phyloP scores from a whole-genome alignment of 805 yeast species.

The Lachancea quebecensis region DNA sequence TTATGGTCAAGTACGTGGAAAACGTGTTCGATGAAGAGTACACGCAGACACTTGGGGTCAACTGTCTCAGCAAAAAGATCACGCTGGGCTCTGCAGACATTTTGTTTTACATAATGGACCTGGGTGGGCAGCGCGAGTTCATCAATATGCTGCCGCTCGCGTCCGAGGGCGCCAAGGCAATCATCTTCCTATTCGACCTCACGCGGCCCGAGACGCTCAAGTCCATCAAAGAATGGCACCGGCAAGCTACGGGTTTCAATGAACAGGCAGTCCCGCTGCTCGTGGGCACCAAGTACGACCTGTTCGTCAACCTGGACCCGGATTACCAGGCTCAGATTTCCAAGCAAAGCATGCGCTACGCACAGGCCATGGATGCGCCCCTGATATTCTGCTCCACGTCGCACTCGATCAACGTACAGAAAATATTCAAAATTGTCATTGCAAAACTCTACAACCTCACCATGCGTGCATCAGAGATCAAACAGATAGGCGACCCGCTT shows the following conservation, averaged over 20 bases:
- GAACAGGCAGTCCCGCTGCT: constrained; percentile 84
- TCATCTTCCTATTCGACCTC: constrained; percentile 82
- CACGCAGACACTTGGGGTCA: constrained; percentile 91
- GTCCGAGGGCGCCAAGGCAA: constrained; percentile 85
- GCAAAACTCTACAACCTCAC: constrained; percentile 86
- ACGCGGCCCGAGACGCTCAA: constrained; percentile 80
- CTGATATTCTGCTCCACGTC: constrained; percentile 86
- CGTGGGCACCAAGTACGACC: constrained; percentile 90
- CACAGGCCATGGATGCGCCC: constrained; percentile 81
- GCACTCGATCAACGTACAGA: constrained; percentile 87
- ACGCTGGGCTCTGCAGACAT: constrained; percentile 80
- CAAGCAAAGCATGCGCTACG: constrained; percentile 73
- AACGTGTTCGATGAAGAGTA: constrained; percentile 87
- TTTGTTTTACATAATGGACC: constrained; percentile 88
- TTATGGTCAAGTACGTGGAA: constrained; percentile 97
- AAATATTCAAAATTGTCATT: constrained; percentile 83
- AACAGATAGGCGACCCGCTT: constrained; percentile 85
- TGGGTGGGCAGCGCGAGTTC: constrained; percentile 93
- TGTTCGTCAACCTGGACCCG: constrained; percentile 68
- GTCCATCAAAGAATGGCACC: constrained; percentile 90
- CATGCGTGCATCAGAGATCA: constrained; percentile 76
- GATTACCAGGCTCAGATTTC: constrained; percentile 83
- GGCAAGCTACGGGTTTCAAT: constrained; percentile 85
- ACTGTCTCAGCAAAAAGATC: constrained; percentile 86
- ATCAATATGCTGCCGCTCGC: constrained; percentile 93